These are phyloP conservation scores for Alopecurus myosuroides DNA, from an alignment of 176 grass and related monocot genomes.

Conservation along the genomic window DNA sequence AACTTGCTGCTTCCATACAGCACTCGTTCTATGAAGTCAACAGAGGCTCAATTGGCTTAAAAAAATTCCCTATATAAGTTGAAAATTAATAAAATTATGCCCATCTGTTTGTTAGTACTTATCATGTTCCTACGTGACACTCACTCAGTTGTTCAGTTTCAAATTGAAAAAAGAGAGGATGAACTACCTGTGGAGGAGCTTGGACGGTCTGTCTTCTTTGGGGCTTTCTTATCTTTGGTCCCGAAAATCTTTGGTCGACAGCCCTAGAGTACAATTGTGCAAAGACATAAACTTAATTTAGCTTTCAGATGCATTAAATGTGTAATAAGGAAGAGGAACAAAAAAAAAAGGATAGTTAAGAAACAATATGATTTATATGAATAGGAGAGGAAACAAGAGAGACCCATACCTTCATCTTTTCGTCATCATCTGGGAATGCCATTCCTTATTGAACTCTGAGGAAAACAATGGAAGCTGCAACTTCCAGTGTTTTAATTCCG, in stretches of 20 bases:
- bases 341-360: background rate
- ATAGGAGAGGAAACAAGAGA: background rate
- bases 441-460: slow-evolving; percentile 20
- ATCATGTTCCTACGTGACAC: background rate
- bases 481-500: background rate
- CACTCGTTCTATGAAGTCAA: background rate
- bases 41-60: background rate
- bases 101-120: background rate
- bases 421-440: slow-evolving; percentile 50
- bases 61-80: background rate
- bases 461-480: background rate
- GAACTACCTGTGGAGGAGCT: slow-evolving; percentile 36
- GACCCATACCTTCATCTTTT: slow-evolving; percentile 57
- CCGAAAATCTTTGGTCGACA: slow-evolving; percentile 56
- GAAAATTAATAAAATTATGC: background rate
- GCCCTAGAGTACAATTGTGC: slow-evolving; percentile 26
- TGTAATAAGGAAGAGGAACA: background rate
- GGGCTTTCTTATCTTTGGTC: slow-evolving; percentile 63
- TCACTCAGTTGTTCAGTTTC: background rate
- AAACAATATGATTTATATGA: background rate
- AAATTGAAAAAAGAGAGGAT: slow-evolving; percentile 25
- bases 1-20: background rate
- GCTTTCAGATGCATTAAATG: background rate
- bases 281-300: slow-evolving; percentile 13
- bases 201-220: slow-evolving; percentile 47